Base-by-base conservation (phyloP, 2,329 filamentous ascomycete species). In the Colletotrichum truncatum region DNA sequence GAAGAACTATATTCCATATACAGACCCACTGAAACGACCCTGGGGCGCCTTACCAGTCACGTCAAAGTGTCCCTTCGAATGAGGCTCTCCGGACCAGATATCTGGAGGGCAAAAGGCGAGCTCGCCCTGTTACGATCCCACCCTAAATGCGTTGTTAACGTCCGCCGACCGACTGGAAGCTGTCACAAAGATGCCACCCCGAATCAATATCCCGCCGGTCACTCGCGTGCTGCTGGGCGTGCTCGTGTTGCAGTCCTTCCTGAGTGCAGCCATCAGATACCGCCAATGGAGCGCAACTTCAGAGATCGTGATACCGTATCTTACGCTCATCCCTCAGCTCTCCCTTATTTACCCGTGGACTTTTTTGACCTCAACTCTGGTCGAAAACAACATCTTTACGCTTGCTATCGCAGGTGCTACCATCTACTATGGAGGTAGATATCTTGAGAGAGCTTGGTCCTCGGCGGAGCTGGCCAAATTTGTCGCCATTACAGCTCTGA, bases 381-480 rank as follows among this genome's bases (percentile, higher is more conserved):
- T 98, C 51, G 96, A 99, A 82, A 92, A 93, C 78, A 98, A 98
- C 77, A 84, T 98, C 72, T 92, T 97, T 74, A 97, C 93, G 10
- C 84, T 98, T 43, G 80, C 88, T 25, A 88, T 97, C 62, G 93
- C 93, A 49, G 90, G 86, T 26, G 82, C 90, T 43, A 94, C 94
- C 1, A 80, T 98, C 57, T 97, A 94, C 78, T 93, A 97, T 81
- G 95, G 95, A 59, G 96, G 96, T 9, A 89, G 94, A 72, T 99
- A 99, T 78, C 87, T 99, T 21, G 96, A 99, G 85, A 87, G 96
- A 73, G 95, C 96, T 32, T 99, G 95, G 96, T 94, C 94, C 30
- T 95, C 93, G 25, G 88, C 87, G 62, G 95, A 98, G 78, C 93
- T 98, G 76, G 93, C 89, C 73, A 98, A 97, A 79, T 98, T 98